A percentile compares a stretch with the other conserved stretches of the same genome.
Conservation (phyloP, 202 grass and related monocot genomes). For the Panicum hallii region DNA sequence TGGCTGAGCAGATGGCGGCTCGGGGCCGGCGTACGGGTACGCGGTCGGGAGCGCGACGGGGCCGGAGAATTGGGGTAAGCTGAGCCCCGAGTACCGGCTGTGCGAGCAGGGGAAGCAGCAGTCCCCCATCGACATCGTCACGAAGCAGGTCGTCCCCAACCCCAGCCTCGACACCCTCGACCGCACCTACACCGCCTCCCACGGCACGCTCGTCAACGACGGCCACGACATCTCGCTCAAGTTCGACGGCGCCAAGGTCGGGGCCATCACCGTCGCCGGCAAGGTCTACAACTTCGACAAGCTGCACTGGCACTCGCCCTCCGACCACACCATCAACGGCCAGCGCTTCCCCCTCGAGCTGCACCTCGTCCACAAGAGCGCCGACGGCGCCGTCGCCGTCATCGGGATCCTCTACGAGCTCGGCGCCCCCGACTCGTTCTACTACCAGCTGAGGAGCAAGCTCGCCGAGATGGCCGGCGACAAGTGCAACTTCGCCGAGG, state of each 20-base stretch:
- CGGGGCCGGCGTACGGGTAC: slow-evolving; percentile 35
- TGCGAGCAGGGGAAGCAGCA: slow-evolving; percentile 62
- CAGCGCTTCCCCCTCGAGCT: neutral
- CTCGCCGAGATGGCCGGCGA: slow-evolving; percentile 38
- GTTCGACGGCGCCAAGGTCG: slow-evolving; percentile 42
- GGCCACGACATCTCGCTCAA: slow-evolving; percentile 57
- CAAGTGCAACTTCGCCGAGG: slow-evolving; percentile 38
- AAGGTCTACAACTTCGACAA: slow-evolving; percentile 58
- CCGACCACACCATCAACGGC: slow-evolving; percentile 76
- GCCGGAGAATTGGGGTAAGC: slow-evolving; percentile 65
- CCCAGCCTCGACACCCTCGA: slow-evolving; percentile 44
- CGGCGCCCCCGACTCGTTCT: neutral
- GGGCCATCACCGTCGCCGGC: slow-evolving; percentile 48
- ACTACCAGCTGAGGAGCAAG: slow-evolving; percentile 47
- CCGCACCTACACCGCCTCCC: slow-evolving; percentile 53
- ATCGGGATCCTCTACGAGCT: slow-evolving; percentile 1
- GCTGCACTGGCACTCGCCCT: slow-evolving; percentile 14
- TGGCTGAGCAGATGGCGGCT: neutral
- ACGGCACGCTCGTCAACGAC: slow-evolving; percentile 64
- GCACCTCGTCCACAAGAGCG: slow-evolving; percentile 56
- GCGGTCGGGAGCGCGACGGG: slow-evolving; percentile 8
- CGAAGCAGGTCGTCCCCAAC: slow-evolving; percentile 15
- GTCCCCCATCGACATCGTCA: slow-evolving; percentile 76
- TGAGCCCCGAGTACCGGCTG: slow-evolving; percentile 51
- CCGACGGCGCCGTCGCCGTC: slow-evolving; percentile 39